These are phyloP conservation scores for Candida arabinofermentans DNA, from an alignment of 805 yeast species.

Conservation along the genomic window DNA sequence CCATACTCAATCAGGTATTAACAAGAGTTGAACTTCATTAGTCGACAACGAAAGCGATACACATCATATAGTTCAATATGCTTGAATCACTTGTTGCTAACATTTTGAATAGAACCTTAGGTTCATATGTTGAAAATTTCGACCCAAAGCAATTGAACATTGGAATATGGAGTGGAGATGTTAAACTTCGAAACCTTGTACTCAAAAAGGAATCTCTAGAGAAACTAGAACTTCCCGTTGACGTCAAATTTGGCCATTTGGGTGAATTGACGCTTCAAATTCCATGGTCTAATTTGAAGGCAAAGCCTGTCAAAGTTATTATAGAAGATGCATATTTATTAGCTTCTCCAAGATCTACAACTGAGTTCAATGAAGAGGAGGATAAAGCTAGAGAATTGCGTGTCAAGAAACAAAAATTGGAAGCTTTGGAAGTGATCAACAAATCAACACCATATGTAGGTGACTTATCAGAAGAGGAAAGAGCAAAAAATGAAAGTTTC, in stretches of 20 bases:
- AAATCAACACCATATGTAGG: constrained; percentile 32
- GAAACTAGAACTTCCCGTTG: constrained; percentile 77
- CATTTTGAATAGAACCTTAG: constrained; percentile 57
- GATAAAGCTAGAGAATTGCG: constrained; percentile 58
- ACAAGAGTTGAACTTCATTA: too few relatives aligned
- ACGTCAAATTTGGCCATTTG: constrained; percentile 83
- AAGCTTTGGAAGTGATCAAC: constrained; percentile 61
- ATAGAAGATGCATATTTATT: constrained; percentile 84
- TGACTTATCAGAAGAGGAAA: constrained; percentile 33
- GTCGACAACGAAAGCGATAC: too few relatives aligned
- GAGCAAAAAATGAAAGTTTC: constrained; percentile 68
- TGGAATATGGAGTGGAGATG: constrained; percentile 98
- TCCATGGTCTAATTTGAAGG: constrained; percentile 94
- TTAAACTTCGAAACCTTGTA: constrained; percentile 70
- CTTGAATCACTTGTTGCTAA: constrained; percentile 65
- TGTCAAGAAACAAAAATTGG: constrained; percentile 57
- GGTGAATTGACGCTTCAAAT: constrained; percentile 88
- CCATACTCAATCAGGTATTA: neutral
- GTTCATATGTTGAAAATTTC: constrained; percentile 85
- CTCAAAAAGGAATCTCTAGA: constrained; percentile 89
- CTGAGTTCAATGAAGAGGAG: constrained; percentile 51
- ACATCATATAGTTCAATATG: constrained; percentile 33
- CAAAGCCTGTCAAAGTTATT: constrained; percentile 83
- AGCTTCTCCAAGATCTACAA: constrained; percentile 67
- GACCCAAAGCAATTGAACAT: constrained; percentile 93